Evolutionary conservation across 805 yeast genomes (phyloP), one percentile per base, ranked within the genome.

Genomic region (Candida michaelii): DNA sequence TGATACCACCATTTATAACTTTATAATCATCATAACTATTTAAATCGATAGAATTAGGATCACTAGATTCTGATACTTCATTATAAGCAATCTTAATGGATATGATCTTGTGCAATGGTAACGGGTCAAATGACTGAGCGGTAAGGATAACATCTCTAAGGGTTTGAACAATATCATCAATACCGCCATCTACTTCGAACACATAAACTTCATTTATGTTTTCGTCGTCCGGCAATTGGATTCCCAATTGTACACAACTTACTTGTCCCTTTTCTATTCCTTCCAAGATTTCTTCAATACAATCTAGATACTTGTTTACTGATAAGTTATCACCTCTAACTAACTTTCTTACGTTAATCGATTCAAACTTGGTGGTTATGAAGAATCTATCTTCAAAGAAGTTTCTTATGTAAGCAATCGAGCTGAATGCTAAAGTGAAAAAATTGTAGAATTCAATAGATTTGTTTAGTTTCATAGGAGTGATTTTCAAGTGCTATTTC

Each of bases 111-210:
- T 70, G 63, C 1, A 60, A 56, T 1, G 84, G 83, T 18, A 79
- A 52, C 1, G 76, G 71, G 13, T 76, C 73, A n/a, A 80, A 59
- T 0, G 73, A 62, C 53, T 81, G 85, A 0, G 83, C 77, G 4
- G 74, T 55, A 1, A 77, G 62, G 15, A 80, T 75, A 39, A 81
- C 70, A 40, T 77, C 61, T 52, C 70, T 71, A 66, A 80, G 69
- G 36, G 79, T 49, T 39, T 69, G n/a, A n/a, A n/a, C n/a, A n/a
- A n/a, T n/a, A n/a, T n/a, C n/a, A n/a, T n/a, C n/a, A n/a, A n/a
- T n/a, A n/a, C n/a, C n/a, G n/a, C 11, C 13, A 25, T 65, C 65
- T 27, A 81, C 61, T 10, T 62, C 59, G 46, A 81, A 80, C 4
- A 73, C 57, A 51, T 80, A 81, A 13, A 73, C 69, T 53, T 82